A percentile compares a stretch with the other conserved stretches of the same genome.
phyloP scores from a whole-genome alignment of 441 rosid species.

The Daphne laureola region DNA sequence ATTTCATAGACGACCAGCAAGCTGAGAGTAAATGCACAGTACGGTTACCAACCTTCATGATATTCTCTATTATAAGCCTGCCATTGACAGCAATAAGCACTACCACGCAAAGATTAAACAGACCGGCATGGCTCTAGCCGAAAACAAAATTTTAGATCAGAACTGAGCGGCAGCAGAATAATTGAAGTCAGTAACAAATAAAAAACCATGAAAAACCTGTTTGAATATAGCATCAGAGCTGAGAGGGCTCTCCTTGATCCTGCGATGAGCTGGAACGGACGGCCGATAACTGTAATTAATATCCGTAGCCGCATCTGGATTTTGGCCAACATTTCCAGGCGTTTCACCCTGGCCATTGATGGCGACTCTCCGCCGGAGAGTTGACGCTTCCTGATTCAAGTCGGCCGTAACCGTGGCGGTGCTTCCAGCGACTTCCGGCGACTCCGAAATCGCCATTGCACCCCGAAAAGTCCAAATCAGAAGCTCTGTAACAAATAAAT shows the following conservation, averaged over 20 bases:
- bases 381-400: not conserved
- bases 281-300: constrained; percentile 56
- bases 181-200: not conserved
- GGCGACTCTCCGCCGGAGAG: too few species aligned
- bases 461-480: not conserved
- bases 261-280: constrained; percentile 78
- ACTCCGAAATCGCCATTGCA: constrained; percentile 37
- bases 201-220: constrained; percentile 39
- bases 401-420: constrained; percentile 18
- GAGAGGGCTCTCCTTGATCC: constrained; percentile 82
- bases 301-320: constrained; percentile 18
- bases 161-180: constrained; percentile 4
- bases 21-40: constrained; percentile 5
- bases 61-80: constrained; percentile 89
- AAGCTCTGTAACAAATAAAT: too few species aligned
- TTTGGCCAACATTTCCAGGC: constrained; percentile 3
- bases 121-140: constrained; percentile 98
- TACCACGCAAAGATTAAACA: constrained; percentile 92
- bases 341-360: not conserved
- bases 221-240: constrained; percentile 89
- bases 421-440: constrained; percentile 23
- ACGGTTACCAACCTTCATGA: constrained; percentile 64
- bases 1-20: not conserved
- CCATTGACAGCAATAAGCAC: constrained; percentile 96
- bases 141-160: not conserved